Base-by-base conservation (phyloP, 345 rosid genomes). In the Raphanus sativus region DNA sequence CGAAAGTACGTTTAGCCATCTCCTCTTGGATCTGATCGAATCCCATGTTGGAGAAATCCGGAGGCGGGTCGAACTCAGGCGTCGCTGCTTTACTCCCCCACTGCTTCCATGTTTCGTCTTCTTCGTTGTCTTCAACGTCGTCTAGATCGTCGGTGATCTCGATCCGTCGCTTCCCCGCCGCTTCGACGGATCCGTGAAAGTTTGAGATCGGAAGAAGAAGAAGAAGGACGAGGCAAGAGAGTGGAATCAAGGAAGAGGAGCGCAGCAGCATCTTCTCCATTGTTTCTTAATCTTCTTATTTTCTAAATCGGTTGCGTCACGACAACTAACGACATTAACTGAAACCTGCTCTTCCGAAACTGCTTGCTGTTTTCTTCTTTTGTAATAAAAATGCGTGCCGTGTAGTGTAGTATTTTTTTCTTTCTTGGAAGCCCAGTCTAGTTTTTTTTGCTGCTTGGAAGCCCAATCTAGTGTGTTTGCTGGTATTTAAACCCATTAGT, bases 61-160 rank as follows among this genome's bases (percentile, higher is more conserved):
- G 92, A 6, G 94, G 92, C 1, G 89, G 95, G 68, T 87, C 92
- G 67, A 81, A 81, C 50, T 79, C 82, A 1, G 83, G 85, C 5
- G 67, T 54, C 8, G 76, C 6, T 36, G 87, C 69, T 75, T 73
- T 84, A 75, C 83, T 84, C 9, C 99, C 99, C 99, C 98, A 95
- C 61, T 85, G 87, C 80, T 86, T 91, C 99, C 99, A 95, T 50
- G 82, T 80, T 3, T 92, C 98, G 79, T 95, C 98, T 86, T 95
- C 98, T 81, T 92, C 98, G 5, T 87, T 89, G 81, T 95, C 97
- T 17, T 91, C 75, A 0, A 95, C 89, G 85, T 89, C 97, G 58
- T 91, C 87, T 42, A 95, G 94, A 77, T 95, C 96, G 78, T 95
- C 98, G 67, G 90, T 56, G 73, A 94, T 83, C 84, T 90, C 92